Percentiles rank a stretch among this genome's conserved stretches.
Evolutionary conservation across 805 yeast species (phyloP).

Genomic region (Blastobotrys americana): DNA sequence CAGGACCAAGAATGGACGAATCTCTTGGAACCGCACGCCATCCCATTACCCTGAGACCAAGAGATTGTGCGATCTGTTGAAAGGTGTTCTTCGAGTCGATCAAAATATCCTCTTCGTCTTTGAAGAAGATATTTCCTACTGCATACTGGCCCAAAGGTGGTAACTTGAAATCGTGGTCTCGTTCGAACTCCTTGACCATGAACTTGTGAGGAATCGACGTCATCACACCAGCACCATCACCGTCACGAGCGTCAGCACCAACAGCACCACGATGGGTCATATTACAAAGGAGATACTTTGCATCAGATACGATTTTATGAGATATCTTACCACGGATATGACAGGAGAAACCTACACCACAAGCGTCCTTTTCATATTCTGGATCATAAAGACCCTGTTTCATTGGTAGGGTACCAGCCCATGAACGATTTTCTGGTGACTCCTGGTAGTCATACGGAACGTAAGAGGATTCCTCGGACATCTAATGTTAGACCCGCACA

Average conservation of each 20-base stretch:
- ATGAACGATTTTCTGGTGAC: constrained; percentile 68
- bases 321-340: constrained; percentile 81
- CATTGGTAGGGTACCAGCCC: constrained; percentile 87
- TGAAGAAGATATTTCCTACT: constrained; percentile 89
- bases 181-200: constrained; percentile 74
- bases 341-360: constrained; percentile 98
- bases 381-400: constrained; percentile 91
- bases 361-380: constrained; percentile 88
- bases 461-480: constrained; percentile 22
- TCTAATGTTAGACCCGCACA: not conserved
- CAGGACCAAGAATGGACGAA: constrained; percentile 90
- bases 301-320: constrained; percentile 92
- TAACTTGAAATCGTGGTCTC: constrained; percentile 55
- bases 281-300: constrained; percentile 75
- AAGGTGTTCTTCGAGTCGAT: constrained; percentile 67
- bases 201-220: constrained; percentile 87
- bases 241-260: constrained; percentile 90
- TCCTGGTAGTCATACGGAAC: constrained; percentile 59
- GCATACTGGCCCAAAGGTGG: constrained; percentile 87
- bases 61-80: constrained; percentile 66
- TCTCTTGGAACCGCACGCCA: constrained; percentile 96
- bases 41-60: constrained; percentile 78
- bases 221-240: constrained; percentile 98
- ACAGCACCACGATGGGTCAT: constrained; percentile 99
- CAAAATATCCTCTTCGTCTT: constrained; percentile 66